Percentiles rank a stretch among this genome's conserved stretches.
Evolutionary conservation across 2,329 filamentous ascomycete genomes (phyloP).

Genomic region (Colletotrichum karsti): DNA sequence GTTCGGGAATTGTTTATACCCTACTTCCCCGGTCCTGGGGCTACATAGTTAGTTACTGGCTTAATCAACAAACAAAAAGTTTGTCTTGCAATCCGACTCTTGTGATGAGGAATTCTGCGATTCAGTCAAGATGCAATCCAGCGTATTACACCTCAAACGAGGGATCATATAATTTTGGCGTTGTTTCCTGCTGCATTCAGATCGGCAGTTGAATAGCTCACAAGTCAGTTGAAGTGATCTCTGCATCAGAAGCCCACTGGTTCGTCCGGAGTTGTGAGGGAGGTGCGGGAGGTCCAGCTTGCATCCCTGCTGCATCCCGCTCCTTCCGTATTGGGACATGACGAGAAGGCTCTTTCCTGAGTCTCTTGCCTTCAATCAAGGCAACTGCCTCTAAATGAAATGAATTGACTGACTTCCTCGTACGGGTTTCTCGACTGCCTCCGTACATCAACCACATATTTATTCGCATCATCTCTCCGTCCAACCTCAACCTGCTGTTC

Average conservation of each 20-base stretch:
- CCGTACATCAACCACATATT: neutral
- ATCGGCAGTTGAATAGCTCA: neutral
- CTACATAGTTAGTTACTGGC: conserved; percentile 18
- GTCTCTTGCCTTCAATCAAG: neutral
- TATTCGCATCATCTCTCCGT: neutral
- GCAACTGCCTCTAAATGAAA: too few species aligned
- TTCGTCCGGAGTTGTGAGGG: conserved; percentile 20
- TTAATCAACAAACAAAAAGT: neutral
- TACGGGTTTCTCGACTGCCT: neutral
- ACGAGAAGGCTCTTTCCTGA: neutral
- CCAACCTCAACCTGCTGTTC: neutral
- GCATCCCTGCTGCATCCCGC: neutral
- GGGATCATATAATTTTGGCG: too few species aligned
- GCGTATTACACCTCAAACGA: too few species aligned
- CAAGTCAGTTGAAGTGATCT: neutral
- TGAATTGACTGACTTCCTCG: too few species aligned
- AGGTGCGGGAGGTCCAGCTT: conserved; percentile 15
- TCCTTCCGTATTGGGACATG: neutral
- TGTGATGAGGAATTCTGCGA: too few species aligned
- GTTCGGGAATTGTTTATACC: conserved; percentile 23
- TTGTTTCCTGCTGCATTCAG: too few species aligned
- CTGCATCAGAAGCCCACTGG: neutral
- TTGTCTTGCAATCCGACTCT: neutral
- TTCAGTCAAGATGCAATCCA: too few species aligned
- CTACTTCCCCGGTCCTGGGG: conserved; percentile 9